Evolutionary conservation across 306 rosid species (phyloP).

Genomic region (Medicago arabica): DNA sequence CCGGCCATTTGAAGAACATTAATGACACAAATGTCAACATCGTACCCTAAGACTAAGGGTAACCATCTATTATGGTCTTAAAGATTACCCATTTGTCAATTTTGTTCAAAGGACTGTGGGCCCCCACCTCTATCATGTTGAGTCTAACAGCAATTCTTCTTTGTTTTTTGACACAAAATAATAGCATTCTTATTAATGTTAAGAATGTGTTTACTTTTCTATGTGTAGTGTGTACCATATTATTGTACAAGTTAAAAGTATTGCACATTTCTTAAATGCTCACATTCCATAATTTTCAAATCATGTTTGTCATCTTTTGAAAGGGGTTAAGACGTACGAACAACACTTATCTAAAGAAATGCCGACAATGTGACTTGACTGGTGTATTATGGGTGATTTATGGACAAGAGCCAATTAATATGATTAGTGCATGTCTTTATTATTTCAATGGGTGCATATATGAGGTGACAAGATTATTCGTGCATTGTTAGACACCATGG

Average conservation of each 20-base stretch:
- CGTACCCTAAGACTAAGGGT: conserved; percentile 33
- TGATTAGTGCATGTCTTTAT: conserved; percentile 43
- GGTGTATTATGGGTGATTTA: conserved; percentile 36
- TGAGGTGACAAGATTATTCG: conserved; percentile 5
- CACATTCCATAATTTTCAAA: conserved; percentile 40
- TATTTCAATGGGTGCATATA: conserved; percentile 25
- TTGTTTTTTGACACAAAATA: no score
- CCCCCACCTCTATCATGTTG: conserved; percentile 36
- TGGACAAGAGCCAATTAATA: conserved; percentile 44
- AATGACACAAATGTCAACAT: conserved; percentile 39
- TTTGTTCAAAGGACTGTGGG: conserved; percentile 42
- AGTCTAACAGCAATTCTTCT: neutral
- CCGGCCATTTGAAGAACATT: conserved; percentile 29
- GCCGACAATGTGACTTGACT: conserved; percentile 47
- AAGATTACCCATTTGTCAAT: conserved; percentile 19
- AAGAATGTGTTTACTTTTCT: conserved; percentile 37
- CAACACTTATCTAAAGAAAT: conserved; percentile 38
- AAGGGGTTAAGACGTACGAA: conserved; percentile 33
- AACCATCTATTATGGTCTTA: conserved; percentile 50
- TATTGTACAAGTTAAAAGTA: conserved; percentile 25
- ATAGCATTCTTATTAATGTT: neutral
- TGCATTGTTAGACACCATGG: conserved; percentile 14
- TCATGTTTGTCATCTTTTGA: conserved; percentile 28
- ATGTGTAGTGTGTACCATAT: neutral
- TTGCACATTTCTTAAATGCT: conserved; percentile 29